Percentiles rank a stretch among this genome's conserved stretches.
These are phyloP conservation scores for Malus hybrid DNA, from an alignment of 331 rosid genomes.

Conservation along the genomic window DNA sequence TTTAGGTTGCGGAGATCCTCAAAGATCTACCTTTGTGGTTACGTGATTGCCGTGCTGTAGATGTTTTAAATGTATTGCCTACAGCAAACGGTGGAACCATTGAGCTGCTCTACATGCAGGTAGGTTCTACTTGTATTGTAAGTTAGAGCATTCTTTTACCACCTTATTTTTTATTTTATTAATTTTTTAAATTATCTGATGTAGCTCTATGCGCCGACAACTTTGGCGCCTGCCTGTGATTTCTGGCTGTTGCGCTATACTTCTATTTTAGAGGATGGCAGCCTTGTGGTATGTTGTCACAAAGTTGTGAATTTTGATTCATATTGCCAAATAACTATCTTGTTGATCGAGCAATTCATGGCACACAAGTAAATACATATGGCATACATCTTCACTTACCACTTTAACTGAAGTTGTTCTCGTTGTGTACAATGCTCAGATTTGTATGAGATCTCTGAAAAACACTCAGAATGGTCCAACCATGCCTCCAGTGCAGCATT, in stretches of 20 bases:
- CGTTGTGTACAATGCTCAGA: slow-evolving; percentile 30
- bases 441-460: slow-evolving; percentile 94
- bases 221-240: slow-evolving; percentile 97
- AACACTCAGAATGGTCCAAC: slow-evolving; percentile 96
- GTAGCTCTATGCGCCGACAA: slow-evolving; percentile 94
- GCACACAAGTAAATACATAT: background rate
- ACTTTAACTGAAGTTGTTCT: slow-evolving; percentile 1
- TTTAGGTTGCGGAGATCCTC: slow-evolving; percentile 97
- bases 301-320: background rate
- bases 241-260: slow-evolving; percentile 98
- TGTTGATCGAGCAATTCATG: background rate
- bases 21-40: slow-evolving; percentile 95
- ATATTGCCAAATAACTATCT: background rate
- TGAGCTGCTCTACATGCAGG: slow-evolving; percentile 99
- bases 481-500: slow-evolving; percentile 98
- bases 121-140: slow-evolving; percentile 9
- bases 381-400: background rate
- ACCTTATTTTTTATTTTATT: background rate
- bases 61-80: slow-evolving; percentile 91
- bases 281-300: slow-evolving; percentile 73
- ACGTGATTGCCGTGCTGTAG: slow-evolving; percentile 99
- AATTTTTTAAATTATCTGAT: slow-evolving; percentile 2
- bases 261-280: slow-evolving; percentile 92
- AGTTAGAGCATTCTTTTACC: background rate
- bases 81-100: slow-evolving; percentile 98